phyloP scores from a whole-genome alignment of 2,329 filamentous ascomycete genomes.

The Penicillium fuscoglaucum region DNA sequence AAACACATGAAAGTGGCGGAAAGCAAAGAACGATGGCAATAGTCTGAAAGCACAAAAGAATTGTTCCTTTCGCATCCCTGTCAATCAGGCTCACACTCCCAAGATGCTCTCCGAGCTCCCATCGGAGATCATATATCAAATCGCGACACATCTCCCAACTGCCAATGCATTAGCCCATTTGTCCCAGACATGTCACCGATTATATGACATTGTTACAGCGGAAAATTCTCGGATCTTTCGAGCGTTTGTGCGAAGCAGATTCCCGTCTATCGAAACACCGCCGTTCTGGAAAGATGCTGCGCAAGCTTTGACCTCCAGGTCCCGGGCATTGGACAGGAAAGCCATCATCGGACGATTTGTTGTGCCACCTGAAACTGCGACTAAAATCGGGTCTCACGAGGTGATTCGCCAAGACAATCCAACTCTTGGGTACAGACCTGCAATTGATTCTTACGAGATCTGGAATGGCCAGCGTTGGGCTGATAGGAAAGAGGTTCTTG shows the following conservation, averaged over 20 bases:
- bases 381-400: conserved; percentile 34
- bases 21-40: not conserved
- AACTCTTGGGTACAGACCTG: conserved; percentile 59
- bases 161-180: conserved; percentile 48
- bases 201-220: conserved; percentile 48
- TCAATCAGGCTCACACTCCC: not conserved
- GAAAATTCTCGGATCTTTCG: conserved; percentile 51
- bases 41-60: not conserved
- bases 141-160: conserved; percentile 47
- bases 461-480: conserved; percentile 49
- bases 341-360: conserved; percentile 58
- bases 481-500: conserved; percentile 57
- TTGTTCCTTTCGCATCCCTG: not conserved
- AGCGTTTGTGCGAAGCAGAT: conserved; percentile 50
- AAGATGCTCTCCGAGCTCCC: conserved; percentile 41
- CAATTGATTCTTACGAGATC: conserved; percentile 59
- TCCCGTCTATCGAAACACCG: conserved; percentile 48
- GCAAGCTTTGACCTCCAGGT: conserved; percentile 56
- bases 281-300: conserved; percentile 53
- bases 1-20: not conserved
- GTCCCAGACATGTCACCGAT: conserved; percentile 46
- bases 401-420: conserved; percentile 49
- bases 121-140: conserved; percentile 46
- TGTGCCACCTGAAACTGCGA: conserved; percentile 47
- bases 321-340: conserved; percentile 58